Conservation (phyloP, 2,329 filamentous ascomycete genomes). For the Alternaria ventricosa region DNA sequence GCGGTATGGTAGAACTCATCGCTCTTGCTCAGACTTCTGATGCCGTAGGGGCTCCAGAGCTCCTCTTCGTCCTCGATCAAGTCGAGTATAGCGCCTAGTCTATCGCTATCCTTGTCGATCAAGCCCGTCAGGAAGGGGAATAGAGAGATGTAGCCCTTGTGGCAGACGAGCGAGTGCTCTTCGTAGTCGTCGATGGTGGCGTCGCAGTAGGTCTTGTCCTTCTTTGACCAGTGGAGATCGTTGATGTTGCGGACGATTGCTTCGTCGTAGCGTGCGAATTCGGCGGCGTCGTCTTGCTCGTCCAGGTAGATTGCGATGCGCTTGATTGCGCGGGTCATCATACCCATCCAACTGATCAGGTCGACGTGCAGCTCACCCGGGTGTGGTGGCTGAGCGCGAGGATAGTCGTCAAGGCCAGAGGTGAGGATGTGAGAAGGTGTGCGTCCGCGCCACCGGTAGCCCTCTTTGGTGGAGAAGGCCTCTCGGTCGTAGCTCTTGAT, state of each 20-base stretch:
- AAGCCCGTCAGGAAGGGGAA: constrained; percentile 91
- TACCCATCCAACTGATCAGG: constrained; percentile 94
- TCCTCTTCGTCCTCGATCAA: constrained; percentile 81
- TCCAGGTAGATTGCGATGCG: constrained; percentile 80
- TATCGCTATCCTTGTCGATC: constrained; percentile 73
- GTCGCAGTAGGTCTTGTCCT: constrained; percentile 86
- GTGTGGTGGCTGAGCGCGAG: constrained; percentile 89
- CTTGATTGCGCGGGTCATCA: constrained; percentile 87
- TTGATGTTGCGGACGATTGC: constrained; percentile 87
- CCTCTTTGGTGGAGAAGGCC: constrained; percentile 88
- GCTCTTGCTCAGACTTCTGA: constrained; percentile 85
- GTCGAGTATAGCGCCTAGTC: constrained; percentile 76
- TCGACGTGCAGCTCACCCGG: constrained; percentile 96
- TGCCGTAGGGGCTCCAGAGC: constrained; percentile 88
- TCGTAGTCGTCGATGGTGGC: constrained; percentile 95
- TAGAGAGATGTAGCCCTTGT: constrained; percentile 94
- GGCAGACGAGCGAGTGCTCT: constrained; percentile 86
- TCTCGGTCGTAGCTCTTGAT: constrained; percentile 90
- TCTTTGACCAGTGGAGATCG: constrained; percentile 89
- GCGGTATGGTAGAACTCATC: constrained; percentile 84
- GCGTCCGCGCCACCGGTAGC: constrained; percentile 92
- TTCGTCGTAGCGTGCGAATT: constrained; percentile 73
- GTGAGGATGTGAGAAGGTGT: constrained; percentile 87
- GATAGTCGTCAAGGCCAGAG: constrained; percentile 95
- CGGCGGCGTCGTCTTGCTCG: constrained; percentile 75